A percentile compares a stretch with the other conserved stretches of the same genome.
These are phyloP conservation scores for Hibiscus tridactylites DNA, from an alignment of 345 rosid genomes.

Conservation along the genomic window DNA sequence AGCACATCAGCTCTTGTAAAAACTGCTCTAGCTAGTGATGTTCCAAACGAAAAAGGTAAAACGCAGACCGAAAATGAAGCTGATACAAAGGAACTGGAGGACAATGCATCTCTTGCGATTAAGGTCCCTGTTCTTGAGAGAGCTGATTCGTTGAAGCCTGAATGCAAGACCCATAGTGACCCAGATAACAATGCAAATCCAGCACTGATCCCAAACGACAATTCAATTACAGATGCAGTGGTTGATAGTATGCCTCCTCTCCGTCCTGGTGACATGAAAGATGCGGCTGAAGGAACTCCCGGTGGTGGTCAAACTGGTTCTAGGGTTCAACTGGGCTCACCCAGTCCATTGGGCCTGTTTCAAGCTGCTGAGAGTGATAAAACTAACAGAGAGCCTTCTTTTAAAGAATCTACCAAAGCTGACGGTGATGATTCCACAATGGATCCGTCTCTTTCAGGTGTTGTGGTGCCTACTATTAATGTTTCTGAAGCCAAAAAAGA, in stretches of 20 bases:
- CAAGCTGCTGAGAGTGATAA: neutral
- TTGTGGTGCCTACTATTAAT: conserved; percentile 1
- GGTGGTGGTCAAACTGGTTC: conserved; percentile 11
- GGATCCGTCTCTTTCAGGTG: neutral
- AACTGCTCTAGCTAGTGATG: conserved; percentile 16
- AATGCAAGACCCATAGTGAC: conserved; percentile 14
- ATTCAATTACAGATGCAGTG: neutral
- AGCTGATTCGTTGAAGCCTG: conserved; percentile 18
- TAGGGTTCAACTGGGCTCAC: neutral
- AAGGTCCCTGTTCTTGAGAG: conserved; percentile 18
- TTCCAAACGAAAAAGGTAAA: conserved; percentile 11
- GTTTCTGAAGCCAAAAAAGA: conserved; percentile 4
- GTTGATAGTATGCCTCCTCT: neutral
- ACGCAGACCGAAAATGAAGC: conserved; percentile 14
- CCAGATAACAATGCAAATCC: conserved; percentile 17
- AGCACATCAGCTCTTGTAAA: conserved; percentile 12
- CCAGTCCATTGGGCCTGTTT: neutral
- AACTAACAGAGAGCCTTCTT: neutral
- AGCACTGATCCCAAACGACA: conserved; percentile 3
- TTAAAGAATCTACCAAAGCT: conserved; percentile 1
- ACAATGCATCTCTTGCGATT: conserved; percentile 6
- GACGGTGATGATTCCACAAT: neutral
- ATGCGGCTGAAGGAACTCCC: neutral
- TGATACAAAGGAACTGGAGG: conserved; percentile 7
- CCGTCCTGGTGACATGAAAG: conserved; percentile 4